Evolutionary conservation across 1,284 basidiomycete genomes (phyloP).

Genomic region (Pholiota adiposa): DNA sequence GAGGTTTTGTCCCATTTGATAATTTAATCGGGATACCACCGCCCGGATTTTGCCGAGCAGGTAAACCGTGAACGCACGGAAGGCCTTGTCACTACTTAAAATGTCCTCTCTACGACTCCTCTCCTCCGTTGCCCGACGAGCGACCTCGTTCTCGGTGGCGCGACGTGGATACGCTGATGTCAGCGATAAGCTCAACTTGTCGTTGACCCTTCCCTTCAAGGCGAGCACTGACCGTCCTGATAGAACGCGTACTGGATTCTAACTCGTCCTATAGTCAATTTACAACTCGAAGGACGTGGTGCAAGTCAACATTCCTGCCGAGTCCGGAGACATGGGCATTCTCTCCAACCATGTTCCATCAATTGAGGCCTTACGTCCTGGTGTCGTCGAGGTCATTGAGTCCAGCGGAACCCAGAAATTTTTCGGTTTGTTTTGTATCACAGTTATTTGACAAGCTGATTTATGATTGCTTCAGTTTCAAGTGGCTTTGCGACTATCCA

Average conservation of each 20-base stretch:
- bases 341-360: conserved; percentile 96
- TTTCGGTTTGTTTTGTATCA: conserved; percentile 69
- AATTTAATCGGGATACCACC: neutral
- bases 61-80: conserved; percentile 44
- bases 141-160: conserved; percentile 52
- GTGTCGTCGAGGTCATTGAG: conserved; percentile 93
- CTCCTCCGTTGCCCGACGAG: conserved; percentile 64
- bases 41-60: conserved; percentile 23
- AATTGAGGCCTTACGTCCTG: conserved; percentile 91
- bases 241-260: conserved; percentile 3
- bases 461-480: conserved; percentile 68
- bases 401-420: conserved; percentile 84
- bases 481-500: conserved; percentile 98
- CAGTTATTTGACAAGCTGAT: neutral
- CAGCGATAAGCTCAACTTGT: conserved; percentile 86
- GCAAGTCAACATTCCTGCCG: conserved; percentile 93
- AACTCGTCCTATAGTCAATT: conserved; percentile 64
- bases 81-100: conserved; percentile 34
- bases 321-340: conserved; percentile 98
- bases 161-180: conserved; percentile 89
- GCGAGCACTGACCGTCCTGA: conserved; percentile 47
- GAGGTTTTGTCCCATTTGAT: conserved; percentile 4
- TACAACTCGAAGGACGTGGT: conserved; percentile 88
- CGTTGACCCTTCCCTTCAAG: conserved; percentile 92
- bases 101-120: conserved; percentile 81